phyloP scores from a whole-genome alignment of 2,329 filamentous ascomycete genomes.

The Epichloe sp. region DNA sequence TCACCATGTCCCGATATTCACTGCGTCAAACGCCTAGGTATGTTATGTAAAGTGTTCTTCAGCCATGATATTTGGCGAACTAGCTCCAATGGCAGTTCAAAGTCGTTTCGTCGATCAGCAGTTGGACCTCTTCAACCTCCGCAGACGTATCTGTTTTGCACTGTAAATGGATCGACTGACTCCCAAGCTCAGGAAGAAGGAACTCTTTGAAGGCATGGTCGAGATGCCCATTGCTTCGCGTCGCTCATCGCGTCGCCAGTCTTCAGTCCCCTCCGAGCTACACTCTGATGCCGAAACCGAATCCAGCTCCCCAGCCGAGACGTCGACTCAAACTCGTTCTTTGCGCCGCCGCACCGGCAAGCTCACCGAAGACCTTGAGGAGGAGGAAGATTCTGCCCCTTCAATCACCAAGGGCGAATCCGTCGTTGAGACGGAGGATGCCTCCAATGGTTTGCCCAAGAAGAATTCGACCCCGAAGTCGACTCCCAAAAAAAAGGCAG shows the following conservation, averaged over 20 bases:
- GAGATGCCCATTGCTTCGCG: conserved; percentile 33
- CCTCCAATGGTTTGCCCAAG: conserved; percentile 16
- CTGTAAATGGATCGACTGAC: conserved; percentile 1
- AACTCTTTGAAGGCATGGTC: conserved; percentile 48
- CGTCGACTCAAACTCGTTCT: conserved; percentile 19
- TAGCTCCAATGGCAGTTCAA: neutral
- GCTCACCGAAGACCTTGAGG: conserved; percentile 37
- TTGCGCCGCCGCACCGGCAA: conserved; percentile 35
- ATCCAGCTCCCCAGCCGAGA: conserved; percentile 34
- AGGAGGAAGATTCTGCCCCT: conserved; percentile 24
- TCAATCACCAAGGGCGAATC: conserved; percentile 20
- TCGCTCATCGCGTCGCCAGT: conserved; percentile 37
- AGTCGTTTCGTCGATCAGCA: neutral
- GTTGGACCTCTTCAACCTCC: neutral
- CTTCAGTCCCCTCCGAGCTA: conserved; percentile 30
- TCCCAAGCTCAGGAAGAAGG: conserved; percentile 37
- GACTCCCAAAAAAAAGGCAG: conserved; percentile 5
- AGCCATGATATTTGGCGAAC: neutral
- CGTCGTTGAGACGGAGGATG: conserved; percentile 10
- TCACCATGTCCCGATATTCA: conserved; percentile 17
- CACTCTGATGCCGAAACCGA: conserved; percentile 35
- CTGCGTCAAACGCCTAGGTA: conserved; percentile 19
- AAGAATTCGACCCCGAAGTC: neutral
- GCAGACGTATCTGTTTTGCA: neutral
- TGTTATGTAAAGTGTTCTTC: neutral